phyloP scores from a whole-genome alignment of 305 asterid genomes.

The Coffea humblotiana region DNA sequence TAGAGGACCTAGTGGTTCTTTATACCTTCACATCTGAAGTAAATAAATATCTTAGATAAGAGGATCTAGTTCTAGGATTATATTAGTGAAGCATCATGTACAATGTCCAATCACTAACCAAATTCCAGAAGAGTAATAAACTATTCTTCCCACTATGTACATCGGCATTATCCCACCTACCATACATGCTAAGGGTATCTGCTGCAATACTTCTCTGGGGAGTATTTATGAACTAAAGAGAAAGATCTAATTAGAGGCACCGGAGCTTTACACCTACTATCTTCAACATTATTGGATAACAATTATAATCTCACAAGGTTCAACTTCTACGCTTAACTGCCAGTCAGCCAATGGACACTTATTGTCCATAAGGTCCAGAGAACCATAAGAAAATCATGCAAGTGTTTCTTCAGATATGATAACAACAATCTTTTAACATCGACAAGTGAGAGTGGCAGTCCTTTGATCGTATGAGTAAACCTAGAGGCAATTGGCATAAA shows the following conservation, averaged over 20 bases:
- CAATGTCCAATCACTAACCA: constrained; percentile 13
- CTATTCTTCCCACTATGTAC: background rate
- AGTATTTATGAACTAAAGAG: background rate
- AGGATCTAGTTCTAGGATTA: constrained; percentile 15
- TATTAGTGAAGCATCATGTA: constrained; percentile 22
- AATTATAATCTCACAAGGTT: background rate
- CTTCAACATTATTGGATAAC: background rate
- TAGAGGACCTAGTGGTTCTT: constrained; percentile 16
- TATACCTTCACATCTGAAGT: constrained; percentile 7
- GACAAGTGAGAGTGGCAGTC: background rate
- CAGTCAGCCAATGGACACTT: background rate
- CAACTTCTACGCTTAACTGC: background rate
- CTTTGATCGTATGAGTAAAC: background rate
- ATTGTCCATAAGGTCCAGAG: background rate
- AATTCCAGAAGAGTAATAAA: constrained; percentile 17
- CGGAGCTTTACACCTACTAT: constrained; percentile 1
- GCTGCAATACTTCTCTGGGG: background rate
- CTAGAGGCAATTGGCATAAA: background rate
- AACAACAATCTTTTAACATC: background rate
- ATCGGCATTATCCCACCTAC: background rate
- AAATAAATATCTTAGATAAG: constrained; percentile 19
- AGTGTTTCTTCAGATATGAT: background rate
- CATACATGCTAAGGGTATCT: background rate
- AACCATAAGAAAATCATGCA: background rate
- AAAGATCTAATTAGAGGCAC: background rate